Evolutionary conservation across 495 filamentous ascomycete genomes (phyloP).

Genomic region (Acidiella bohemica): DNA sequence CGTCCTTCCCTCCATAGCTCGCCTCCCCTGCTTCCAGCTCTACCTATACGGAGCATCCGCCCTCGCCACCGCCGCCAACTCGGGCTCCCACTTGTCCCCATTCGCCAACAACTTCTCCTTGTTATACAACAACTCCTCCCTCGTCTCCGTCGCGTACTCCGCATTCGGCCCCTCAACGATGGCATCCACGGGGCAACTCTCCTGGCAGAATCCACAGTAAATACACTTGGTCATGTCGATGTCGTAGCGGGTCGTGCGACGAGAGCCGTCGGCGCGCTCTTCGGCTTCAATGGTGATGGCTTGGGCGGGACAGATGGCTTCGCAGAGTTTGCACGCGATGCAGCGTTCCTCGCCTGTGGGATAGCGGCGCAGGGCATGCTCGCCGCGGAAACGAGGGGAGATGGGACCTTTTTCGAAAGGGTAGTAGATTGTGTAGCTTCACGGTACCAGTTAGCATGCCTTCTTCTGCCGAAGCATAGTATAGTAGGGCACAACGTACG

Average conservation of each 20-base stretch:
- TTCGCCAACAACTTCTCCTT: constrained; percentile 89
- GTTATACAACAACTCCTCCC: constrained; percentile 95
- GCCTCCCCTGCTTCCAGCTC: neutral
- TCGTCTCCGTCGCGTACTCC: constrained; percentile 93
- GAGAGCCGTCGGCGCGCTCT: constrained; percentile 86
- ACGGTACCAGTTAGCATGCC: neutral
- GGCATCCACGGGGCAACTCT: constrained; percentile 95
- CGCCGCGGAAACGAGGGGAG: constrained; percentile 91
- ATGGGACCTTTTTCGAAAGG: constrained; percentile 99
- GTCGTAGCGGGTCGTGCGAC: constrained; percentile 92
- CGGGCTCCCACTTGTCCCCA: constrained; percentile 97
- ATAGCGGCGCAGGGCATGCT: constrained; percentile 89
- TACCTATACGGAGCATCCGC: constrained; percentile 43
- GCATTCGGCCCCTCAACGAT: constrained; percentile 94
- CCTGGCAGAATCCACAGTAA: constrained; percentile 98
- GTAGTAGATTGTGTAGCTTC: constrained; percentile 93
- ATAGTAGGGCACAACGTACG: constrained; percentile 38
- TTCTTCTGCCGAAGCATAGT: neutral
- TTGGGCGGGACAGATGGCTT: constrained; percentile 92
- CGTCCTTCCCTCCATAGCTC: neutral
- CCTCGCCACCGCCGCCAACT: constrained; percentile 78
- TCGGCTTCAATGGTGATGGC: constrained; percentile 98
- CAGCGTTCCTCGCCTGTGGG: constrained; percentile 96
- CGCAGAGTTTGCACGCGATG: constrained; percentile 98
- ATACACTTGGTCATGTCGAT: constrained; percentile 99